Percentiles rank a stretch among this genome's conserved stretches.
These are phyloP conservation scores for Dactylellina sp. DNA, from an alignment of 2,329 filamentous ascomycete species.

Conservation along the genomic window DNA sequence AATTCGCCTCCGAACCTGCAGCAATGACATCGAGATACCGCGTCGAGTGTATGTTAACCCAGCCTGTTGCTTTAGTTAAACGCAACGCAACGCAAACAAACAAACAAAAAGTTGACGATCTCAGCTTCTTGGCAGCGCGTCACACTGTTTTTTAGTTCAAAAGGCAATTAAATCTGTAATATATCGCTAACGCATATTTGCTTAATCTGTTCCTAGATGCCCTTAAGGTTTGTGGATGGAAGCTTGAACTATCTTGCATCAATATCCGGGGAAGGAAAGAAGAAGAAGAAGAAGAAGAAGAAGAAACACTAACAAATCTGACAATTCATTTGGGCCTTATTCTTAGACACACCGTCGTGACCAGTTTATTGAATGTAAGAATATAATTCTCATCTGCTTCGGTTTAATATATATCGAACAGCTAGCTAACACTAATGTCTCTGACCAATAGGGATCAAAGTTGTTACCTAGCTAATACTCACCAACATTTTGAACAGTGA, in stretches of 20 bases:
- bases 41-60: constrained; percentile 48
- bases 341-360: constrained; percentile 52
- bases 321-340: too few species aligned
- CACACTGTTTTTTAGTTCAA: neutral
- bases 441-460: constrained; percentile 43
- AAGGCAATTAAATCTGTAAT: neutral
- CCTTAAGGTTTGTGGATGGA: constrained; percentile 37
- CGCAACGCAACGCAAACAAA: neutral
- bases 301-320: too few species aligned
- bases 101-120: too few species aligned
- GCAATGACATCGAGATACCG: constrained; percentile 55
- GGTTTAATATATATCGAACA: neutral
- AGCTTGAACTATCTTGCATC: neutral
- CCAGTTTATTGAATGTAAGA: constrained; percentile 55
- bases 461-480: neutral
- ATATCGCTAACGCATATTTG: neutral
- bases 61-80: neutral
- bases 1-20: neutral
- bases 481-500: neutral
- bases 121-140: neutral
- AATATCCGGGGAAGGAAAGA: too few species aligned
- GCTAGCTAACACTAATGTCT: neutral
- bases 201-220: constrained; percentile 25
- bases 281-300: too few species aligned
- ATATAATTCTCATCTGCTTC: neutral